Base-by-base conservation (phyloP, 1,284 basidiomycete species). In the Cystobasidium sp. region DNA sequence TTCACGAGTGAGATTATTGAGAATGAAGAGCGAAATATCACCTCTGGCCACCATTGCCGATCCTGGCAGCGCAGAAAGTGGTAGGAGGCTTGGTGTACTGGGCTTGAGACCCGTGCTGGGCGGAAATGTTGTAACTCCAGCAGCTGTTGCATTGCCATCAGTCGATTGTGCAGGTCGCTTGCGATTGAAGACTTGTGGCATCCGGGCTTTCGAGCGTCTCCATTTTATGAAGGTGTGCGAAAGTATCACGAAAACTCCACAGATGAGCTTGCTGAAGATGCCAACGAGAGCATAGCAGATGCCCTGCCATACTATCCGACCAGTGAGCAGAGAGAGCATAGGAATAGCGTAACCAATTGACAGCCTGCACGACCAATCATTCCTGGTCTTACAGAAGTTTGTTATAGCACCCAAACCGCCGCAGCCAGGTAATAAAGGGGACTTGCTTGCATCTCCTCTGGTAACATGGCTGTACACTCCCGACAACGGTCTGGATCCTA, bases 331-430 rank as follows among this genome's bases (percentile, higher is more conserved):
- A 0, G 83, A 80, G 12, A 84, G 79, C 77, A 88, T 86, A 0
- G 87, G 87, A 49, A 88, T 86, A 0, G 85, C 85, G 71, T 84
- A 85, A 0, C 87, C 87, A 55, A 88, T 86, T 31, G 85, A 85
- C n/a, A n/a, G n/a, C n/a, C n/a, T n/a, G n/a, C n/a, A n/a, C n/a
- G n/a, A n/a, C n/a, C n/a, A n/a, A n/a, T n/a, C n/a, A n/a, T n/a
- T n/a, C n/a, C n/a, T n/a, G n/a, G n/a, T n/a, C n/a, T n/a, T n/a
- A n/a, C n/a, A n/a, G n/a, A n/a, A n/a, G n/a, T n/a, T n/a, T n/a
- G n/a, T n/a, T n/a, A n/a, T n/a, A n/a, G n/a, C n/a, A n/a, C n/a
- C n/a, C n/a, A n/a, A n/a, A n/a, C n/a, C n/a, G n/a, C n/a, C n/a
- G n/a, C n/a, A n/a, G n/a, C n/a, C n/a, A n/a, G n/a, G n/a, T n/a